Conservation (phyloP, 1,139 yeast species). For the Protomyces gravidus region DNA sequence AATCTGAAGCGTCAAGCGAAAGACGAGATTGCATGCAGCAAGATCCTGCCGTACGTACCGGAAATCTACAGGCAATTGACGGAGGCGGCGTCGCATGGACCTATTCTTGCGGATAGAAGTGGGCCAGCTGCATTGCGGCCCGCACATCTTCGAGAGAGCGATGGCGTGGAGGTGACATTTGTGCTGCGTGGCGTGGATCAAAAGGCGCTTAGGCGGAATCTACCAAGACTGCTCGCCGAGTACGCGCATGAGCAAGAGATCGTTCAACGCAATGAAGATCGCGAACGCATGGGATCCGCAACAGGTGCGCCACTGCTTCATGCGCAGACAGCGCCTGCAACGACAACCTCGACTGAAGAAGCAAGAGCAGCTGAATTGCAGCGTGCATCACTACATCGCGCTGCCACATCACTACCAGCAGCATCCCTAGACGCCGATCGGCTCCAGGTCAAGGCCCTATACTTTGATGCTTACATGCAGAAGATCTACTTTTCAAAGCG, state of each 20-base stretch:
- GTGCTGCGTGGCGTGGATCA: conserved; percentile 7
- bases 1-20: conserved; percentile 10
- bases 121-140: conserved; percentile 21
- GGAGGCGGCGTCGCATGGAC: conserved; percentile 2
- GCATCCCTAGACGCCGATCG: conserved; percentile 3
- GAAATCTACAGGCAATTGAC: conserved; percentile 16
- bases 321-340: neutral
- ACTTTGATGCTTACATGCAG: conserved; percentile 13
- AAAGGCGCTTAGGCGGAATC: conserved; percentile 12
- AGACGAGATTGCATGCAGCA: conserved; percentile 6
- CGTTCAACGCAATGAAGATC: neutral
- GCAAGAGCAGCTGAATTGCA: neutral
- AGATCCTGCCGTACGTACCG: conserved; percentile 10
- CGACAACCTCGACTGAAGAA: neutral
- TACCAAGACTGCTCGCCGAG: conserved; percentile 11
- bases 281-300: neutral
- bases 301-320: neutral
- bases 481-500: conserved; percentile 21
- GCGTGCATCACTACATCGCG: neutral
- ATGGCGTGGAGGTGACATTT: conserved; percentile 18
- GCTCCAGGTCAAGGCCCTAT: conserved; percentile 8
- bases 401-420: neutral
- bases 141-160: neutral
- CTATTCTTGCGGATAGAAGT: neutral
- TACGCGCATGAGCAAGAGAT: conserved; percentile 8